phyloP scores from a whole-genome alignment of 176 grass and related monocot species.

The Microstegium vimineum region DNA sequence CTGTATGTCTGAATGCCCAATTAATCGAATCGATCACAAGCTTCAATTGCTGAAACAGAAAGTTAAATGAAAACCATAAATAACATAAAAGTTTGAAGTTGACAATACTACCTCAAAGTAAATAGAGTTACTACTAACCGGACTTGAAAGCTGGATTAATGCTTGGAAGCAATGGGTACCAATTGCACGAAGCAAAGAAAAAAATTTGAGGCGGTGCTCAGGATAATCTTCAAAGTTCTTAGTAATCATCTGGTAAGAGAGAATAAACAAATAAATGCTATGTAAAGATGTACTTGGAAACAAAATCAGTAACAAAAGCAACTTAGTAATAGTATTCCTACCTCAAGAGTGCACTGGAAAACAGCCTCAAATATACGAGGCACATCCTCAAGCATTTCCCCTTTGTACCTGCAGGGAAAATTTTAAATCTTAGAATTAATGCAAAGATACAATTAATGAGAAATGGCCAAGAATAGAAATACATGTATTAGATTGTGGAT shows the following conservation, averaged over 20 bases:
- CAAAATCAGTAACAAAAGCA: slow-evolving; percentile 9
- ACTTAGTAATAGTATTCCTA: slow-evolving; percentile 10
- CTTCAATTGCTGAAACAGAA: slow-evolving; percentile 90
- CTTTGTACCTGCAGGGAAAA: slow-evolving; percentile 68
- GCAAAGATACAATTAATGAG: background rate
- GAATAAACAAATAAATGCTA: slow-evolving; percentile 17
- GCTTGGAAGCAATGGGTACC: slow-evolving; percentile 99
- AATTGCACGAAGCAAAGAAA: slow-evolving; percentile 89
- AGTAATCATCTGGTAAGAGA: slow-evolving; percentile 82
- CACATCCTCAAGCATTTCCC: slow-evolving; percentile 89
- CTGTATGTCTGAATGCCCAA: slow-evolving; percentile 99
- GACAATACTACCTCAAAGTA: background rate
- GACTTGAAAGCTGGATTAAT: slow-evolving; percentile 90
- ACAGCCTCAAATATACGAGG: slow-evolving; percentile 95
- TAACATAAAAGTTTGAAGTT: background rate
- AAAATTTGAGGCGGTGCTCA: slow-evolving; percentile 97
- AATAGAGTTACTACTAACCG: slow-evolving; percentile 49
- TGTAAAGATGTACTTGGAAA: background rate
- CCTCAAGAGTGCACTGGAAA: slow-evolving; percentile 98
- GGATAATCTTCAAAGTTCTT: slow-evolving; percentile 99
- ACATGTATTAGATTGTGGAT: background rate
- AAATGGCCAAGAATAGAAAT: background rate
- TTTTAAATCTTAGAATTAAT: slow-evolving; percentile 14
- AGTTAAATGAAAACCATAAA: slow-evolving; percentile 32
- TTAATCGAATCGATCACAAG: slow-evolving; percentile 97